These are phyloP conservation scores for Kodamaea suecica DNA, from an alignment of 1,139 yeast genomes.

Conservation along the genomic window DNA sequence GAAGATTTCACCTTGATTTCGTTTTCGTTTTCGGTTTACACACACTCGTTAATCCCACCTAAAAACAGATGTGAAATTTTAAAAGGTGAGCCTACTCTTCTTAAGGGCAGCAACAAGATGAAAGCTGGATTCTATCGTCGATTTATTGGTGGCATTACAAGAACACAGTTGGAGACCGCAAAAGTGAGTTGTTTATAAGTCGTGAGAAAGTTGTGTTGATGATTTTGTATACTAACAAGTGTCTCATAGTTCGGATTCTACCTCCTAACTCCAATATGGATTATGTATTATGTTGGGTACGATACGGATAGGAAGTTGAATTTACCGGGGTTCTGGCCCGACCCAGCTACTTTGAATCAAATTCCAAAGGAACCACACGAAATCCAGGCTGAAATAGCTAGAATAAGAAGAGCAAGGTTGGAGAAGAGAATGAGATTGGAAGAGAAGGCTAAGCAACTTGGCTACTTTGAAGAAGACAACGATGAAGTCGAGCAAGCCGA, in stretches of 20 bases:
- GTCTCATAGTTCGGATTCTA: conserved; percentile 68
- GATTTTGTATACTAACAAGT: conserved; percentile 3
- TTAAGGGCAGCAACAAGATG: no score
- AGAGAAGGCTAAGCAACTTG: conserved; percentile 65
- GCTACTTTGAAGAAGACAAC: conserved; percentile 47
- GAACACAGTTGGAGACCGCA: conserved; percentile 68
- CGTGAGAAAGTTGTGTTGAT: neutral
- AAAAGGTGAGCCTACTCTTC: no score
- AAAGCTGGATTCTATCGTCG: conserved; percentile 23
- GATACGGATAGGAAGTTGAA: conserved; percentile 87
- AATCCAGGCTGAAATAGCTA: conserved; percentile 84
- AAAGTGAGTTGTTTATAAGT: conserved; percentile 61
- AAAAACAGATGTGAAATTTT: no score
- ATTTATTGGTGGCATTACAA: conserved; percentile 38
- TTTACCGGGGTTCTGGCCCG: conserved; percentile 97
- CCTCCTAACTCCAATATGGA: conserved; percentile 77
- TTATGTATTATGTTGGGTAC: conserved; percentile 90
- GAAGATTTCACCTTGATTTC: no score
- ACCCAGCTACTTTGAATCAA: conserved; percentile 84
- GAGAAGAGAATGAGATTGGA: conserved; percentile 76
- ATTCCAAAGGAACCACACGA: conserved; percentile 93
- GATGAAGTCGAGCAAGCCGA: conserved; percentile 2
- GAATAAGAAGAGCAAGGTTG: conserved; percentile 70
- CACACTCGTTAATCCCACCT: conserved; percentile 1
- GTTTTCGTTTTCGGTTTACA: neutral